Conservation (phyloP, 805 yeast genomes). For the Kazachstania taianensis region DNA sequence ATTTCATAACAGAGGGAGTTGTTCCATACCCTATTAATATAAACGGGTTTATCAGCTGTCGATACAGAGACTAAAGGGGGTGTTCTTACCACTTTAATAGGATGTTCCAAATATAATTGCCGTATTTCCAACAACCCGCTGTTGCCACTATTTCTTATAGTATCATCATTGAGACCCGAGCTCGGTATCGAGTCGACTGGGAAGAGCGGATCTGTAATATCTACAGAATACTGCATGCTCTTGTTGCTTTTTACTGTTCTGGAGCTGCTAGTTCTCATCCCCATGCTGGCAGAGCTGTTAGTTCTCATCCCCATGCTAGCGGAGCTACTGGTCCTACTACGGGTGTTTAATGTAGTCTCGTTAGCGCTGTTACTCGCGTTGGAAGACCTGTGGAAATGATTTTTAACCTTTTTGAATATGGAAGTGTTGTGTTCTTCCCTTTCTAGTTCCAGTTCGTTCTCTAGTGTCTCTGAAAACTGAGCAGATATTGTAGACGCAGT, state of each 20-base stretch:
- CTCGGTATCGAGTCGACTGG: background rate
- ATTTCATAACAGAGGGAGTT: conserved; percentile 61
- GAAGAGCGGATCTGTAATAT: conserved; percentile 2
- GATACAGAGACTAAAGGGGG: conserved; percentile 33
- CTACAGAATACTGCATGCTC: conserved; percentile 1
- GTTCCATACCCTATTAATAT: conserved; percentile 68
- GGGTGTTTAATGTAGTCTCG: no score
- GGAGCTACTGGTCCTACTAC: background rate
- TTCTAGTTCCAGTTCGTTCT: no score
- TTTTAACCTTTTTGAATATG: conserved; percentile 3
- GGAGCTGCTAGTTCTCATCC: background rate
- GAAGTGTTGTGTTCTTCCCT: conserved; percentile 1
- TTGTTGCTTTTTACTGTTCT: background rate
- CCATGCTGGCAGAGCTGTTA: background rate
- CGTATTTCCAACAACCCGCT: no score
- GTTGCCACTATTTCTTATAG: background rate
- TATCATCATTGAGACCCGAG: background rate
- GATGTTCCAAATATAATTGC: conserved; percentile 20
- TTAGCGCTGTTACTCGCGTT: background rate
- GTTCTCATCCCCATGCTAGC: no score
- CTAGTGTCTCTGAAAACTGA: background rate
- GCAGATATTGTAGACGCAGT: background rate
- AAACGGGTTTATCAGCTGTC: conserved; percentile 57
- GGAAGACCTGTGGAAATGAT: conserved; percentile 2
- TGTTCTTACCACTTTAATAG: conserved; percentile 31